Percentiles rank a stretch among this genome's conserved stretches.
Conservation (phyloP, 1,284 basidiomycete species). For the Marasmius fiardii region DNA sequence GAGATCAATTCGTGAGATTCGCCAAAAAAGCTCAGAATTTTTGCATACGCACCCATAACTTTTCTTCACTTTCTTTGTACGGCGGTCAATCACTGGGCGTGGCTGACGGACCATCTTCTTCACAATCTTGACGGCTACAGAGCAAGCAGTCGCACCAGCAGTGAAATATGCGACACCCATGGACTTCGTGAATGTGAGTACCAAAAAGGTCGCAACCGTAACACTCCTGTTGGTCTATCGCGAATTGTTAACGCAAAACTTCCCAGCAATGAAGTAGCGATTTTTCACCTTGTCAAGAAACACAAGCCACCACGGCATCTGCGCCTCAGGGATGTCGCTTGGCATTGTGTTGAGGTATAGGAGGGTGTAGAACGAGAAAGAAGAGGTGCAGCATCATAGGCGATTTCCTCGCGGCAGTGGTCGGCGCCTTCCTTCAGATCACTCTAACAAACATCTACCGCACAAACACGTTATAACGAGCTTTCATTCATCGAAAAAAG, state of each 20-base stretch:
- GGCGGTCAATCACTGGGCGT: conserved; percentile 47
- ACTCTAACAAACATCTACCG: too few relatives aligned
- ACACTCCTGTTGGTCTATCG: conserved; percentile 45
- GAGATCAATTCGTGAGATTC: too few relatives aligned
- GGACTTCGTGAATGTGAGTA: conserved; percentile 57
- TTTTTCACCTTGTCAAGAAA: conserved; percentile 31
- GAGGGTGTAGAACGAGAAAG: background rate
- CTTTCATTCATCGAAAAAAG: too few relatives aligned
- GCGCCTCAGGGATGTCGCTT: background rate
- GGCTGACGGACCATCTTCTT: conserved; percentile 71
- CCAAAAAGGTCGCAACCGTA: conserved; percentile 48
- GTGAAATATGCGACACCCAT: conserved; percentile 69
- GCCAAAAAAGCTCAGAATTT: too few relatives aligned
- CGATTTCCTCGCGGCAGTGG: too few relatives aligned
- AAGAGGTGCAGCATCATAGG: background rate
- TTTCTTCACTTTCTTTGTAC: conserved; percentile 39
- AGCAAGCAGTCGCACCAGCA: conserved; percentile 60
- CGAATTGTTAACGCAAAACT: background rate
- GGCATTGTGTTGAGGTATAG: too few relatives aligned
- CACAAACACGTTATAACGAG: too few relatives aligned
- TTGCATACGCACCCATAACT: conserved; percentile 62
- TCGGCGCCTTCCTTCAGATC: too few relatives aligned
- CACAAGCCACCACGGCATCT: conserved; percentile 21
- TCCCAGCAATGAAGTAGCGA: background rate
- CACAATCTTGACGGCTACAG: conserved; percentile 62